phyloP scores from a whole-genome alignment of 495 filamentous ascomycete species.

The Aspergillus panamensis region DNA sequence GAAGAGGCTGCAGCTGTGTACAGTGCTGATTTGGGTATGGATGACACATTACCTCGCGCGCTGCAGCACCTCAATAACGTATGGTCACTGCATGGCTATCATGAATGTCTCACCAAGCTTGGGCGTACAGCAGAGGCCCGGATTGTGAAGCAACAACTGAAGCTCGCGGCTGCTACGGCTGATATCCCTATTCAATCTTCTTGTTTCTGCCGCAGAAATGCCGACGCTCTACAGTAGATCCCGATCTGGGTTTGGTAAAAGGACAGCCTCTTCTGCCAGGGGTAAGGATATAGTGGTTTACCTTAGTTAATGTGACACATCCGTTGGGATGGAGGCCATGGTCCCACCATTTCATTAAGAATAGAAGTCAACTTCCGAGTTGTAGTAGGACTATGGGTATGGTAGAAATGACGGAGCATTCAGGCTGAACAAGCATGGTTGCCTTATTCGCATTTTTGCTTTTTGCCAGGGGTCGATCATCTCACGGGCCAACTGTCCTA shows the following conservation, averaged over 20 bases:
- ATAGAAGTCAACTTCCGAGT: no score
- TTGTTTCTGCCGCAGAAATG: constrained; percentile 53
- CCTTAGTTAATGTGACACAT: neutral
- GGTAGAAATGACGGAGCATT: no score
- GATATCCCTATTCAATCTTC: constrained; percentile 56
- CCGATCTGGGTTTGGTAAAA: neutral
- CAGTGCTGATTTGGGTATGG: constrained; percentile 55
- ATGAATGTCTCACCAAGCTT: constrained; percentile 55
- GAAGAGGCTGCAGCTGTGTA: constrained; percentile 54
- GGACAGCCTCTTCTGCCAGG: no score
- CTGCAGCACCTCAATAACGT: constrained; percentile 62
- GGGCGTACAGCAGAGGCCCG: constrained; percentile 47
- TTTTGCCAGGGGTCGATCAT: no score
- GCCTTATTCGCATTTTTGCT: no score
- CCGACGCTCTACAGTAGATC: neutral
- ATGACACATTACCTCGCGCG: constrained; percentile 50
- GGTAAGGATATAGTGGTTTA: neutral
- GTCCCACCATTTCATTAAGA: no score
- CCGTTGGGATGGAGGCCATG: no score
- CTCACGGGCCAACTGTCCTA: no score
- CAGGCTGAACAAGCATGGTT: no score
- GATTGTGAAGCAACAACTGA: constrained; percentile 47
- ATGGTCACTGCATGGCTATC: constrained; percentile 60
- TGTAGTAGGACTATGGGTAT: no score
- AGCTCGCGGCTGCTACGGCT: constrained; percentile 47